phyloP scores from a whole-genome alignment of 495 filamentous ascomycete genomes.

The Cryomyces antarcticus region DNA sequence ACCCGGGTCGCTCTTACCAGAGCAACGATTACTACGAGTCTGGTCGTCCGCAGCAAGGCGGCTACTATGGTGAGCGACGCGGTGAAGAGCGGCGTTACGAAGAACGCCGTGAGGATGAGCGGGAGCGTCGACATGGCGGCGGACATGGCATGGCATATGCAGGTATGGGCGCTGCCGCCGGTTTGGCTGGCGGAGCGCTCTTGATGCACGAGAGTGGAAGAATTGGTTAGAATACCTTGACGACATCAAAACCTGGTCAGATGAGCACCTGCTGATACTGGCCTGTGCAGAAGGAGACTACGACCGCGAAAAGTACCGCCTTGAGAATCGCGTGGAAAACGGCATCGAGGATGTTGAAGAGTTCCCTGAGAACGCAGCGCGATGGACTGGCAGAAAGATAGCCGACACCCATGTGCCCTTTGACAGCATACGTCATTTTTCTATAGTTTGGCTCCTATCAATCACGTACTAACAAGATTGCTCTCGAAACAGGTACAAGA shows the following conservation, averaged over 20 bases:
- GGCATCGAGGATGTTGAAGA: slow-evolving; percentile 15
- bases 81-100: background rate
- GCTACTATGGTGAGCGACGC: background rate
- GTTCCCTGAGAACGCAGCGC: slow-evolving; percentile 21
- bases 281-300: slow-evolving; percentile 12
- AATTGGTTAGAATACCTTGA: slow-evolving; percentile 4
- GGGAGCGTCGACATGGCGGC: slow-evolving; percentile 22
- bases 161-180: slow-evolving; percentile 34
- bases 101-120: slow-evolving; percentile 5
- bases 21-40: background rate
- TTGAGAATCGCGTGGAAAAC: slow-evolving; percentile 9
- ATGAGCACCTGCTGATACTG: slow-evolving; percentile 7
- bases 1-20: slow-evolving; percentile 12
- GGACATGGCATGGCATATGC: slow-evolving; percentile 28
- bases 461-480: background rate
- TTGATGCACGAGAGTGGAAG: slow-evolving; percentile 28
- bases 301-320: slow-evolving; percentile 14
- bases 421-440: background rate
- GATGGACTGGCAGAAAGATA: slow-evolving; percentile 21
- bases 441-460: background rate
- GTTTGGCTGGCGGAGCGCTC: slow-evolving; percentile 34
- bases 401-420: background rate
- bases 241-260: slow-evolving; percentile 22
- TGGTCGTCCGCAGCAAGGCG: background rate
- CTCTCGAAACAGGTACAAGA: slow-evolving; percentile 13